Conservation (phyloP, 2,329 filamentous ascomycete species). For the Nectriaceae sp. region DNA sequence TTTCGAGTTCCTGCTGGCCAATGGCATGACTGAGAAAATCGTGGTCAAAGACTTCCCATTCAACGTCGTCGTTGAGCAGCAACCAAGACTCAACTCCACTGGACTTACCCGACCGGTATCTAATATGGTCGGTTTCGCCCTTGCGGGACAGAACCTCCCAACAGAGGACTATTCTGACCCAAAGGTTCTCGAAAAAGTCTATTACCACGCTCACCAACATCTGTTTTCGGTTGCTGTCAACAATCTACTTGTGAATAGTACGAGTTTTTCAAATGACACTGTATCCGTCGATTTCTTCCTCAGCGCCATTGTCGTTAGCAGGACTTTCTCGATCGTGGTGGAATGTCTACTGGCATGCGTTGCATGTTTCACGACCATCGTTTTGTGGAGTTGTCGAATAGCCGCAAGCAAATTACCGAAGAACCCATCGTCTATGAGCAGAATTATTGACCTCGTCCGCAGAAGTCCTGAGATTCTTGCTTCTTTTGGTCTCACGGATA, state of each 20-base stretch:
- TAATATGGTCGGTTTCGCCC: slow-evolving; percentile 37
- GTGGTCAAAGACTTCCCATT: slow-evolving; percentile 27
- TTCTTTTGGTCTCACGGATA: slow-evolving; percentile 12
- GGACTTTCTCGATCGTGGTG: slow-evolving; percentile 30
- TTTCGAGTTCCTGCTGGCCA: slow-evolving; percentile 35
- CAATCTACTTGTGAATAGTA: slow-evolving; percentile 19
- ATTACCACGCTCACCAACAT: slow-evolving; percentile 27
- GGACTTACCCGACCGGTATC: slow-evolving; percentile 23
- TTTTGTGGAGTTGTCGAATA: slow-evolving; percentile 16
- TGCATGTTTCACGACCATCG: slow-evolving; percentile 6
- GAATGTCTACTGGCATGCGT: slow-evolving; percentile 31
- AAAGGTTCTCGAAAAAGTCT: slow-evolving; percentile 13
- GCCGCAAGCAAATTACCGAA: slow-evolving; percentile 14
- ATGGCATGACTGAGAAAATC: slow-evolving; percentile 20
- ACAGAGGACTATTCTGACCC: slow-evolving; percentile 10
- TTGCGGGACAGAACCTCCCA: slow-evolving; percentile 19
- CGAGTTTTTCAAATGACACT: neutral
- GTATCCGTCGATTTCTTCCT: slow-evolving; percentile 12
- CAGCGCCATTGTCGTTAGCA: slow-evolving; percentile 36
- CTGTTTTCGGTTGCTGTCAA: slow-evolving; percentile 32
- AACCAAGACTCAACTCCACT: slow-evolving; percentile 11
- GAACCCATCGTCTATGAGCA: slow-evolving; percentile 30
- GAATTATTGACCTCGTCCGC: slow-evolving; percentile 20
- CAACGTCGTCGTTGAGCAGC: slow-evolving; percentile 26
- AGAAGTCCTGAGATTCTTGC: slow-evolving; percentile 11